Percentiles rank a stretch among this genome's conserved stretches.
Conservation (phyloP, 768 basidiomycete genomes). For the Lactifluus hygrophoroides region DNA sequence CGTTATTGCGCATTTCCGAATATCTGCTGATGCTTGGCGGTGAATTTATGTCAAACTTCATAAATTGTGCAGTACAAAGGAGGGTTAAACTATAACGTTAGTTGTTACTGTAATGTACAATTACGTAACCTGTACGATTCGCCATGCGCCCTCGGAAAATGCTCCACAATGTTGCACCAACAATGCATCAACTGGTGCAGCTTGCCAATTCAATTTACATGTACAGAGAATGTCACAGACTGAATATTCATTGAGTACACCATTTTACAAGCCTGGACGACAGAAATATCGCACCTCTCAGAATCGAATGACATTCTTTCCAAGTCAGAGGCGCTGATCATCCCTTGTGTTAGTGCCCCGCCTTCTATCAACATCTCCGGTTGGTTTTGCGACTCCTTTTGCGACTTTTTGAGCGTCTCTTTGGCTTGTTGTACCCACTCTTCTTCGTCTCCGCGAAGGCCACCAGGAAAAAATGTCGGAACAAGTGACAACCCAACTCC, state of each 20-base stretch:
- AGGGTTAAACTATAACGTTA: too few species aligned
- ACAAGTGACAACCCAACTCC: conserved; percentile 19
- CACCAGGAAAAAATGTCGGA: conserved; percentile 20
- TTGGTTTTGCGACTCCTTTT: background rate
- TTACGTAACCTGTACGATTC: too few species aligned
- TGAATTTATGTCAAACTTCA: background rate
- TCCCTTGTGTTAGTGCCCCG: background rate
- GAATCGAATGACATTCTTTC: background rate
- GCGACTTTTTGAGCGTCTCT: background rate
- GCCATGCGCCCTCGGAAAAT: too few species aligned
- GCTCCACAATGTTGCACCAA: too few species aligned
- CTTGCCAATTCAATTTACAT: background rate
- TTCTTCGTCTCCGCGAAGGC: conserved; percentile 17
- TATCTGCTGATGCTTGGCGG: background rate
- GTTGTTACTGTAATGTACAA: too few species aligned
- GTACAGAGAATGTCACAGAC: background rate
- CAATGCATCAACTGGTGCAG: too few species aligned
- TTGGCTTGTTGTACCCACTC: background rate
- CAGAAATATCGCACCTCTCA: background rate
- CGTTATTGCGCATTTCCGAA: too few species aligned
- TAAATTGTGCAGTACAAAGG: background rate
- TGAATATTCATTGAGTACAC: background rate
- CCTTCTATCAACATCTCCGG: background rate
- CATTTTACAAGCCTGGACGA: background rate
- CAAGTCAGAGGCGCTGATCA: background rate